These are phyloP conservation scores for Puccinia coronata DNA, from an alignment of 1,284 basidiomycete species.

Conservation along the genomic window DNA sequence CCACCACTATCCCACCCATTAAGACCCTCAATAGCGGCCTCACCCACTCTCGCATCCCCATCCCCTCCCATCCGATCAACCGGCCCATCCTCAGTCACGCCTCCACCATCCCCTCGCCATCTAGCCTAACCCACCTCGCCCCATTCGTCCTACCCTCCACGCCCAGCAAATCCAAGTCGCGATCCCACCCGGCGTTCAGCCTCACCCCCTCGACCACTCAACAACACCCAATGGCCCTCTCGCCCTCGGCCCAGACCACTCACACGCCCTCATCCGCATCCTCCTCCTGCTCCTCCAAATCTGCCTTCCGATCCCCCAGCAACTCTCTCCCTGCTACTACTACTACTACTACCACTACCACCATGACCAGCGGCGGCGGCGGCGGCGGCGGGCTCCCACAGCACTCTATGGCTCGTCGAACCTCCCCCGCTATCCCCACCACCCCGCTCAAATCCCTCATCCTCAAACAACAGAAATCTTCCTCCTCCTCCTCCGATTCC, in stretches of 20 bases:
- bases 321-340: not conserved
- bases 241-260: not conserved
- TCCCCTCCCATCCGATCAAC: not conserved
- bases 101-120: too few species aligned
- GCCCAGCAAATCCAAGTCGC: not conserved
- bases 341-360: not conserved
- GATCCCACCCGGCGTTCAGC: not conserved
- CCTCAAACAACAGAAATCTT: not conserved
- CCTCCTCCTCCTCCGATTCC: slow-evolving; percentile 8
- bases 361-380: not conserved
- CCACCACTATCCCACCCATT: not conserved
- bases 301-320: not conserved
- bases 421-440: not conserved
- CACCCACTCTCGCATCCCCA: not conserved
- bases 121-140: too few species aligned
- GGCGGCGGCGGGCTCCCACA: not conserved
- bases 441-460: not conserved
- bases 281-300: not conserved
- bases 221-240: not conserved
- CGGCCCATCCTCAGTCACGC: not conserved
- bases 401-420: not conserved
- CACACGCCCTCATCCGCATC: not conserved
- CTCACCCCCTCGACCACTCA: not conserved
- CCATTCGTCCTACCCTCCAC: too few species aligned
- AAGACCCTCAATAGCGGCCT: not conserved